Percentiles rank a stretch among this genome's conserved stretches.
These are phyloP conservation scores for Medicago lupulina DNA, from an alignment of 306 rosid genomes.

Conservation along the genomic window DNA sequence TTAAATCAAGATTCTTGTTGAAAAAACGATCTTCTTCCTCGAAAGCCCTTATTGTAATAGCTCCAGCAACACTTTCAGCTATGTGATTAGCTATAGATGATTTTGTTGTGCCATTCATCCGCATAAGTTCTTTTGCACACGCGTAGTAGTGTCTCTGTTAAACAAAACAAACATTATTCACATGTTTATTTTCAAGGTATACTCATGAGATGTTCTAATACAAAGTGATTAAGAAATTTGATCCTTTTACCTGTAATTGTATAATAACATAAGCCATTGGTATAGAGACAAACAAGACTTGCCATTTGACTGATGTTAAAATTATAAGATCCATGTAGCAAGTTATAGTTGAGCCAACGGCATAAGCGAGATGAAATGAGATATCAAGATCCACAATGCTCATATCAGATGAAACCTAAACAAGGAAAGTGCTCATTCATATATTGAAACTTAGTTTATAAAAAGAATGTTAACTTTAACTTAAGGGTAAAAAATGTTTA, in stretches of 20 bases:
- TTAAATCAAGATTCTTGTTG: conserved; percentile 54
- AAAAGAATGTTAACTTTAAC: no score
- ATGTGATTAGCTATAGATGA: conserved; percentile 67
- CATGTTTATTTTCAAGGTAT: no score
- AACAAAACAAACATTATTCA: background rate
- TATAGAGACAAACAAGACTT: conserved; percentile 48
- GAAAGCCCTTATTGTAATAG: conserved; percentile 72
- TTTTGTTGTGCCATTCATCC: conserved; percentile 37
- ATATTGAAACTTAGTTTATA: no score
- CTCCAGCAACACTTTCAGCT: conserved; percentile 71
- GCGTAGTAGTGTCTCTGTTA: conserved; percentile 60
- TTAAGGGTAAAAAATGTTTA: background rate
- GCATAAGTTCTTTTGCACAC: conserved; percentile 68
- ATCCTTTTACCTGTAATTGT: conserved; percentile 52
- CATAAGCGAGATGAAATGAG: conserved; percentile 30
- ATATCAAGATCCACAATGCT: conserved; percentile 48
- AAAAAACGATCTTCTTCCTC: conserved; percentile 62
- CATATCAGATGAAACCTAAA: conserved; percentile 53
- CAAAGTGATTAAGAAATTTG: no score
- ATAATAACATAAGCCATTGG: conserved; percentile 48
- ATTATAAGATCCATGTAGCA: conserved; percentile 41
- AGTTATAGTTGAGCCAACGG: conserved; percentile 22
- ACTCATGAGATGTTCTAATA: no score
- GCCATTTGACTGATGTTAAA: conserved; percentile 57
- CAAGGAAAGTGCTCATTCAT: background rate